These are phyloP conservation scores for Nannochloris sp. DNA, from an alignment of 139 green algal genomes.

Conservation along the genomic window DNA sequence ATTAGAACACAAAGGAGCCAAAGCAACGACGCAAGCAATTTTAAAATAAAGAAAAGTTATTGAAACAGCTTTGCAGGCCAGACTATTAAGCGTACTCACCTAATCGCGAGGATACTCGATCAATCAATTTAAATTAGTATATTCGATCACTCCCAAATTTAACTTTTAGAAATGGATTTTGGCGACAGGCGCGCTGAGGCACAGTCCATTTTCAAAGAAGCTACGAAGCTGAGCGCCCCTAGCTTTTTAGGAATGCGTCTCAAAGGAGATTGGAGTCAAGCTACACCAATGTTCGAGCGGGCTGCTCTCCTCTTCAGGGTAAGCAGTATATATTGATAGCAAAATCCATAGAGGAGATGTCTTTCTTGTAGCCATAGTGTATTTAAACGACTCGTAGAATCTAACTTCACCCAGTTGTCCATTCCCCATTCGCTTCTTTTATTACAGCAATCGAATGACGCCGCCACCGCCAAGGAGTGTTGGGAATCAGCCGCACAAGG, in stretches of 20 bases:
- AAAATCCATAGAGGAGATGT: too few relatives aligned
- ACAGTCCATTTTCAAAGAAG: slow-evolving; percentile 57
- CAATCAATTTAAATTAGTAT: too few relatives aligned
- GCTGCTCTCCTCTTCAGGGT: slow-evolving; percentile 66
- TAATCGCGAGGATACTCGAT: too few relatives aligned
- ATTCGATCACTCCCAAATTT: too few relatives aligned
- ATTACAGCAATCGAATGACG: slow-evolving; percentile 43
- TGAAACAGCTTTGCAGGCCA: too few relatives aligned
- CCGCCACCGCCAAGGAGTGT: slow-evolving; percentile 41
- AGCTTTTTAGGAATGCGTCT: slow-evolving; percentile 55
- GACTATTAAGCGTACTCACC: too few relatives aligned
- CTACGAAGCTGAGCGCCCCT: slow-evolving; percentile 42
- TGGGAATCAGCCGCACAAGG: slow-evolving; percentile 60
- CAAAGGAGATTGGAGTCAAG: slow-evolving; percentile 61
- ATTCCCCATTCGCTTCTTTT: neutral
- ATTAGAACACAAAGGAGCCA: too few relatives aligned
- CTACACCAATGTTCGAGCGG: slow-evolving; percentile 60
- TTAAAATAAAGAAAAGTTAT: too few relatives aligned
- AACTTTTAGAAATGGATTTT: neutral
- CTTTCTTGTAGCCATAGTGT: neutral
- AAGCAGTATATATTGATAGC: neutral
- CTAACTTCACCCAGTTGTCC: neutral
- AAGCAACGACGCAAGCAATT: too few relatives aligned
- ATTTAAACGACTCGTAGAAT: neutral
- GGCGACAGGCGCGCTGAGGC: slow-evolving; percentile 21